Evolutionary conservation across 768 basidiomycete species (phyloP).

Genomic region (Rhodosporidiobolus odoratus): DNA sequence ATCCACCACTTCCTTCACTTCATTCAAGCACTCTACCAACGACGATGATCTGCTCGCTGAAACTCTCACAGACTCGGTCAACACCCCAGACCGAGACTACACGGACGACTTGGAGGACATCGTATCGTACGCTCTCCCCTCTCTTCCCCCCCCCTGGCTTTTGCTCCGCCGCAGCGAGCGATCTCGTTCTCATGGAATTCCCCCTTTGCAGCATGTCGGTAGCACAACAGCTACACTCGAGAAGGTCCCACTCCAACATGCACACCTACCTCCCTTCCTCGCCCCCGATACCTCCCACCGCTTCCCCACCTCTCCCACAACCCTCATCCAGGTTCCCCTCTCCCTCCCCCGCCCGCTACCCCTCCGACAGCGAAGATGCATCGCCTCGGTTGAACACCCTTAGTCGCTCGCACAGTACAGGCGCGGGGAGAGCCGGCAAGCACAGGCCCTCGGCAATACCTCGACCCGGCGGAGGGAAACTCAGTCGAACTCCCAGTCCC

Average conservation of each 20-base stretch:
- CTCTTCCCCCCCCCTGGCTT: neutral
- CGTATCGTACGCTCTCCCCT: constrained; percentile 3
- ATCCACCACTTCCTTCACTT: neutral
- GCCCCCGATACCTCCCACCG: neutral
- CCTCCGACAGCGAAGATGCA: neutral
- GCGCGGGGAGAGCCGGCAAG: neutral
- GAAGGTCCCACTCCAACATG: neutral
- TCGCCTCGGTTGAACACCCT: too few species aligned
- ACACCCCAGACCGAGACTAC: neutral
- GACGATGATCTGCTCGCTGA: constrained; percentile 11
- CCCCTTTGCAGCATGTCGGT: constrained; percentile 9
- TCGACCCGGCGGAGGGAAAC: neutral
- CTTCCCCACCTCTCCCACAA: neutral
- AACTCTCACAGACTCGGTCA: neutral
- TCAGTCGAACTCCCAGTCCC: neutral
- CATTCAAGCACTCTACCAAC: neutral
- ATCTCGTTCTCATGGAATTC: neutral
- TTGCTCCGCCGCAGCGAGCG: too few species aligned
- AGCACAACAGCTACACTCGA: constrained; percentile 10
- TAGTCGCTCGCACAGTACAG: neutral
- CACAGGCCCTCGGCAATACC: neutral
- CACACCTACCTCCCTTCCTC: neutral
- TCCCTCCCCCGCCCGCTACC: neutral
- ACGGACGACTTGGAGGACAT: constrained; percentile 30
- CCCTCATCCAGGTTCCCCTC: neutral